Conservation (phyloP, 2,329 filamentous ascomycete genomes). For the Aspergillus ochraceus region DNA sequence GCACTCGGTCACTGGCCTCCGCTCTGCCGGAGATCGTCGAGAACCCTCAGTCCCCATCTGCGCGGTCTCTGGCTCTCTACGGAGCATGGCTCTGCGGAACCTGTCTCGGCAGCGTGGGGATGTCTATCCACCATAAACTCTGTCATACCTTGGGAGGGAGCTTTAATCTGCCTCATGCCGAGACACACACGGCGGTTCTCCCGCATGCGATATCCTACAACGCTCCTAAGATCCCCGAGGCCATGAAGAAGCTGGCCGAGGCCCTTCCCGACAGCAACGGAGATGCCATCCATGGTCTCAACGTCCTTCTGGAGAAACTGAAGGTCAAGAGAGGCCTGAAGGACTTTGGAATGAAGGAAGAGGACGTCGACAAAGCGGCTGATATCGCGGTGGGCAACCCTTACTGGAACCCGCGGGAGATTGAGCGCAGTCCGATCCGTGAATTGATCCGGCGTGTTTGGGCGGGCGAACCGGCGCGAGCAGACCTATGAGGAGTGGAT, state of each 20-base stretch:
- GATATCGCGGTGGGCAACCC: slow-evolving; percentile 60
- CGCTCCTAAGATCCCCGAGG: slow-evolving; percentile 54
- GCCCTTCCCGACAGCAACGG: slow-evolving; percentile 58
- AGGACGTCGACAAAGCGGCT: slow-evolving; percentile 60
- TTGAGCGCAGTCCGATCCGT: slow-evolving; percentile 54
- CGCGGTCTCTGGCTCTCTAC: slow-evolving; percentile 57
- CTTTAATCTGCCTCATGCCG: slow-evolving; percentile 64
- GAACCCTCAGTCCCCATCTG: slow-evolving; percentile 45
- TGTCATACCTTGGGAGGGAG: slow-evolving; percentile 65
- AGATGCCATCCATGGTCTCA: slow-evolving; percentile 59
- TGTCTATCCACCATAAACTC: slow-evolving; percentile 68
- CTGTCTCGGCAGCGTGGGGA: slow-evolving; percentile 60
- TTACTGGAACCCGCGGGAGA: slow-evolving; percentile 59
- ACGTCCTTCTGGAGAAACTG: slow-evolving; percentile 55
- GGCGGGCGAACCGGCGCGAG: slow-evolving; percentile 58
- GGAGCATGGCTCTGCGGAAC: slow-evolving; percentile 66
- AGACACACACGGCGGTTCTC: slow-evolving; percentile 64
- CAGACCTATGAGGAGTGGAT: slow-evolving; percentile 44
- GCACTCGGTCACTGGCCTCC: slow-evolving; percentile 53
- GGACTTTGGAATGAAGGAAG: slow-evolving; percentile 60
- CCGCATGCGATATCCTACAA: slow-evolving; percentile 66
- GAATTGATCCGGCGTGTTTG: slow-evolving; percentile 62
- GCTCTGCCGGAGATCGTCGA: slow-evolving; percentile 55
- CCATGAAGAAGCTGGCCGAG: slow-evolving; percentile 54
- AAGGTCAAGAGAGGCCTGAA: slow-evolving; percentile 55